Percentiles rank a stretch among this genome's conserved stretches.
Conservation (phyloP, 139 green algal genomes). For the Prasinococcaceae sp. region DNA sequence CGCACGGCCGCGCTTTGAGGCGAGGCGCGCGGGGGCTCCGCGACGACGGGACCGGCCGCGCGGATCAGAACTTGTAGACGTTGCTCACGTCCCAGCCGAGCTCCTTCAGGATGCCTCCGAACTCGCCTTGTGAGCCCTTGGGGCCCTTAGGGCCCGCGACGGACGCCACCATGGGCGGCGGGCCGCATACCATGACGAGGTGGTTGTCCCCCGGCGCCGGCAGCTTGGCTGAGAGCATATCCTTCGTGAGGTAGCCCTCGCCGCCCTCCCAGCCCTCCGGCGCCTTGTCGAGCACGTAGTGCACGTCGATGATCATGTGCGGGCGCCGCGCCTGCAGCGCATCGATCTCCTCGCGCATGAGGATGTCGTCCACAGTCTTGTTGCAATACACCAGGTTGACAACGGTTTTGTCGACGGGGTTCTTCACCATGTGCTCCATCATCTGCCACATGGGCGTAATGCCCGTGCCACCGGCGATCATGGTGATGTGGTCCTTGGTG, state of each 20-base stretch:
- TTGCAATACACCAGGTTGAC: slow-evolving; percentile 1
- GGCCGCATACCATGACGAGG: no score
- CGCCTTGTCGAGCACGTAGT: slow-evolving; percentile 3
- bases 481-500: slow-evolving; percentile 2
- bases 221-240: background rate
- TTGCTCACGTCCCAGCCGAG: no score
- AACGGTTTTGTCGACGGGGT: slow-evolving; percentile 2
- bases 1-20: no score
- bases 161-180: no score
- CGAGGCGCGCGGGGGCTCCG: no score
- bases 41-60: no score
- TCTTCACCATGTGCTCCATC: background rate
- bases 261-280: background rate
- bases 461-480: no score
- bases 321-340: background rate
- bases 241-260: background rate
- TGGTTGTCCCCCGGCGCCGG: background rate
- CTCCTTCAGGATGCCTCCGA: no score
- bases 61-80: no score
- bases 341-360: background rate
- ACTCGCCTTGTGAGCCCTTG: no score
- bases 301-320: slow-evolving; percentile 3
- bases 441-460: no score
- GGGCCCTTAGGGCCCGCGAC: no score
- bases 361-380: background rate